Conservation (phyloP, 1,139 yeast species). For the Groenewaldozyma sp. region DNA sequence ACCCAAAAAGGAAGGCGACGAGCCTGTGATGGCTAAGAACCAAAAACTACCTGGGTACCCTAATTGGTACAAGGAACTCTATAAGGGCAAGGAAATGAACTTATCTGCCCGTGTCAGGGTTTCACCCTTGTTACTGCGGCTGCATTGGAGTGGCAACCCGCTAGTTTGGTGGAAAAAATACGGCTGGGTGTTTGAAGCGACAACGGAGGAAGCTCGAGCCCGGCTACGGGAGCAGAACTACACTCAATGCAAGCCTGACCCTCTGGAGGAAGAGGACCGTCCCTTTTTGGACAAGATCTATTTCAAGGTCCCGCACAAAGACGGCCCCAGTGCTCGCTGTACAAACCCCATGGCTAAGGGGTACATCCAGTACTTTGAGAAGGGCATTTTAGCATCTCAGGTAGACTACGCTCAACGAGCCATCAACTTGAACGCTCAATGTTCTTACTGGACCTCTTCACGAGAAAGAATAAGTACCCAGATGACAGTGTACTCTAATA, state of each 20-base stretch:
- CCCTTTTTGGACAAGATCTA: conserved; percentile 22
- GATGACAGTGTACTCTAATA: conserved; percentile 57
- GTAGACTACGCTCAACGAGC: conserved; percentile 71
- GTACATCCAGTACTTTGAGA: conserved; percentile 63
- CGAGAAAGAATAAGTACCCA: conserved; percentile 77
- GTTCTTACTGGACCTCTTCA: conserved; percentile 91
- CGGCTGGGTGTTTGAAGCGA: conserved; percentile 92
- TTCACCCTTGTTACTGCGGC: conserved; percentile 63
- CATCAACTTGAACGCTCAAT: conserved; percentile 60
- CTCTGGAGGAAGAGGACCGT: conserved; percentile 24
- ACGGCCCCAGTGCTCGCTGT: conserved; percentile 68
- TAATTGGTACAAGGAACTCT: conserved; percentile 80
- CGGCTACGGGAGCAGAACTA: conserved; percentile 47
- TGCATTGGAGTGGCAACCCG: conserved; percentile 84
- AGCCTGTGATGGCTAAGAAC: conserved; percentile 38
- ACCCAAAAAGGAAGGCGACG: conserved; percentile 54
- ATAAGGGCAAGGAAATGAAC: conserved; percentile 44
- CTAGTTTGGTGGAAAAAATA: conserved; percentile 64
- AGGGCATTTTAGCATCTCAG: conserved; percentile 62
- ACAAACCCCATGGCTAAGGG: conserved; percentile 74
- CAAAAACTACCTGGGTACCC: conserved; percentile 89
- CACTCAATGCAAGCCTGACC: conserved; percentile 30
- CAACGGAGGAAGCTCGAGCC: conserved; percentile 32
- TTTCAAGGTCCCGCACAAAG: conserved; percentile 85
- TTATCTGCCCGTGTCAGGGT: conserved; percentile 66